Evolutionary conservation across 192 early-diverging fungal genomes (phyloP), one percentile per base, ranked within the genome.

Genomic region (Coemansia sp.): DNA sequence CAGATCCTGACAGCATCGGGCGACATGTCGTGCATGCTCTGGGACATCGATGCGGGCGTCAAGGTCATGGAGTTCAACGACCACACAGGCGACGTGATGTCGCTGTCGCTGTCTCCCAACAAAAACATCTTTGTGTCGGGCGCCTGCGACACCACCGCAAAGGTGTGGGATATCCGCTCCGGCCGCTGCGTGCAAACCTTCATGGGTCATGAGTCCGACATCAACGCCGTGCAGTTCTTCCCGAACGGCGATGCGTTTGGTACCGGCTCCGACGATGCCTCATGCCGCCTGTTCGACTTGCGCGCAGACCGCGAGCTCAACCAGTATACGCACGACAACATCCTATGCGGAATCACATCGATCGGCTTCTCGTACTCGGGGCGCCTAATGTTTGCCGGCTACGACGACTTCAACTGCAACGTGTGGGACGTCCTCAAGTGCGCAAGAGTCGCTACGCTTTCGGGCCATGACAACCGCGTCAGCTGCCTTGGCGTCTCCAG

Each of bases 161-260:
- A 97, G 77, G 88, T 99, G 9, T 99, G 97, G 97, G 97, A 99
- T 73, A 99, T 99, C 63, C 86, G 97, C 65, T 91, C 89, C 9
- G 93, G 92, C 48, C 90, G 91, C 56, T 99, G 97, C 75, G 96
- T 99, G 52, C 97, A 99, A 73, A 95, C 95, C 15, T 99, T 99
- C 75, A 92, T 89, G 15, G 96, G 96, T 29, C 97, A 99, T 69
- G 97, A 99, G 83, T 95, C 92, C 15, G 97, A 99, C 66, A 96
- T 99, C 72, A 99, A 99, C 68, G 93, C 97, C 34, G 97, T 99
- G 41, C 93, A 96, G 91, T 99, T 99, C 82, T 99, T 99, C 87
- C 97, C 97, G 32, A 95, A 95, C 73, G 97, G 97, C 38, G 91
- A 99, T 72, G 96, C 97, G 0, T 92, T 99, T 71, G 97, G 95